Base-by-base conservation (phyloP, 495 filamentous ascomycete species). In the Aspergillus incahuasiensis region DNA sequence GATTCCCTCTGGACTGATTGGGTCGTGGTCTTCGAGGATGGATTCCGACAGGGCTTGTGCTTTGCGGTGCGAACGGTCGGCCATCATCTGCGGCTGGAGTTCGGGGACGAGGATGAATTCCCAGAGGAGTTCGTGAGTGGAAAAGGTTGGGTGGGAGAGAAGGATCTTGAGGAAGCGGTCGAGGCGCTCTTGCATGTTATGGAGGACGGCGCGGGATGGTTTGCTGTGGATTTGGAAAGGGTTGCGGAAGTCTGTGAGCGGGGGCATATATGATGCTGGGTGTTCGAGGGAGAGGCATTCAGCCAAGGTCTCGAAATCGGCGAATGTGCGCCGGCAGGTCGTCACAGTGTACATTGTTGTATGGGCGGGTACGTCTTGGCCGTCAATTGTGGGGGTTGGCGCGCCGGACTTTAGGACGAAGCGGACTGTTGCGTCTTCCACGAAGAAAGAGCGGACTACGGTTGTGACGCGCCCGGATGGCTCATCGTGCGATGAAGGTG, bases 31-130 rank as follows among this genome's bases (percentile, higher is more conserved):
- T 22, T 97, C 94, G 51, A 83, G 79, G 16, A 99, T 84, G 19
- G 85, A 90, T 66, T 99, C 95, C 15, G 78, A 74, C 47, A 92
- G 82, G 0, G 84, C 82, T 61, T 89, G 85, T 3, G 91, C 91
- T 69, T 99, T 99, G 49, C 87, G 82, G 38, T 82, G 85, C 58
- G 88, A 94, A 24, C 95, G 82, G 65, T 96, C 88, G 20, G 86
- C 89, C 82, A 97, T 91, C 82, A 88, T 87, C 15, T 91, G 84
- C 3, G 89, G 81, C 62, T 96, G 91, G 18, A 97, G 80, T 54
- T 99, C 95, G 1, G 95, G 95, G 15, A 97, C 92, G 2, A 99
- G 81, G 70, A 99, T 95, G 73, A 99, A 99, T 62, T 99, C 95
- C 95, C 95, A 99, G 6, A 99, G 77, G 80, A 97, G 89, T 74